Evolutionary conservation across 495 filamentous ascomycete genomes (phyloP).

Genomic region (Friedmanniomyces endolithicus): DNA sequence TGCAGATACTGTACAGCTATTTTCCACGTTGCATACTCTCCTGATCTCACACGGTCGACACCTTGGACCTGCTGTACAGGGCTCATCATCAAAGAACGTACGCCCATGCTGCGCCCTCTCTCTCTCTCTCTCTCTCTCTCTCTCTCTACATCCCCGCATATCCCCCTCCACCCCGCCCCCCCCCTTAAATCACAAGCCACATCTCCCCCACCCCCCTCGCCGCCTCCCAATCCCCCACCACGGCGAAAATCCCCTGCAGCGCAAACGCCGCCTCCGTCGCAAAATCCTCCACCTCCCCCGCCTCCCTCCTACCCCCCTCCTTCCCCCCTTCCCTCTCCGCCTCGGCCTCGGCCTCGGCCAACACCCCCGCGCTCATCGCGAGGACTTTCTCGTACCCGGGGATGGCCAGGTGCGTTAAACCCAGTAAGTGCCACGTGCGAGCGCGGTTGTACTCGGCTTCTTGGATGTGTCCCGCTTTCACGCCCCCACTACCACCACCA

Average conservation of each 20-base stretch:
- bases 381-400: conserved; percentile 57
- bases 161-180: too few relatives aligned
- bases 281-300: conserved; percentile 44
- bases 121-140: too few relatives aligned
- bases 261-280: conserved; percentile 65
- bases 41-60: not conserved
- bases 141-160: too few relatives aligned
- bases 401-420: conserved; percentile 63
- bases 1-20: not conserved
- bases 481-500: conserved; percentile 25
- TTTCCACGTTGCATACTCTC: too few relatives aligned
- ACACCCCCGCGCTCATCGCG: conserved; percentile 35
- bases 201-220: conserved; percentile 47
- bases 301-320: too few relatives aligned
- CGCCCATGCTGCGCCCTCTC: too few relatives aligned
- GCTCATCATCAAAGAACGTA: too few relatives aligned
- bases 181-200: conserved; percentile 43
- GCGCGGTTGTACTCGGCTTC: conserved; percentile 88
- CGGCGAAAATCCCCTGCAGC: conserved; percentile 54
- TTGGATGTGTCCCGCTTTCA: conserved; percentile 42
- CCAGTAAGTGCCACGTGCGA: conserved; percentile 67
- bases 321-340: conserved; percentile 21
- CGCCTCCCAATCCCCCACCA: conserved; percentile 45
- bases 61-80: too few relatives aligned
- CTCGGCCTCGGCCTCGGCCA: conserved; percentile 23